These are phyloP conservation scores for Ophiostoma angusticollis DNA, from an alignment of 2,329 filamentous ascomycete species.

Conservation along the genomic window DNA sequence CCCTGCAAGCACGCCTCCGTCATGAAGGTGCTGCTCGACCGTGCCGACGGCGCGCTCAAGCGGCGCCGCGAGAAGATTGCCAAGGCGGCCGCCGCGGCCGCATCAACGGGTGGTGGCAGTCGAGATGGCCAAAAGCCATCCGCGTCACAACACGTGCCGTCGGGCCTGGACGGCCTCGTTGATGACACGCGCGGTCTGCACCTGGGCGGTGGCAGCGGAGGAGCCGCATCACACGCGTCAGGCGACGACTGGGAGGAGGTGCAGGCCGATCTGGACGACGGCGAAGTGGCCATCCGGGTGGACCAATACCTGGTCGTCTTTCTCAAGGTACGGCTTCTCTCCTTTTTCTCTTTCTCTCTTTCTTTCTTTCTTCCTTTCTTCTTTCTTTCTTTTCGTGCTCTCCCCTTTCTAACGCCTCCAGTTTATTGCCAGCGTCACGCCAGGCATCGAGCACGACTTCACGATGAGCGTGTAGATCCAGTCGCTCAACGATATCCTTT, in stretches of 20 bases:
- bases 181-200: slow-evolving; percentile 6
- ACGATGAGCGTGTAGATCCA: slow-evolving; percentile 11
- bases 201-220: neutral
- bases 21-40: slow-evolving; percentile 95
- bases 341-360: neutral
- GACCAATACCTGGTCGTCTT: slow-evolving; percentile 83
- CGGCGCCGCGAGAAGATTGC: slow-evolving; percentile 70
- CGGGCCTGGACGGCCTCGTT: slow-evolving; percentile 18
- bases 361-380: neutral
- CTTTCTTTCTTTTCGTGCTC: neutral
- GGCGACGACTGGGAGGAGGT: slow-evolving; percentile 57
- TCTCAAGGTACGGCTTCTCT: slow-evolving; percentile 49
- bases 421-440: slow-evolving; percentile 12
- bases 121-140: too few relatives aligned
- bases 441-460: slow-evolving; percentile 10
- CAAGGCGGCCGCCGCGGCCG: slow-evolving; percentile 32
- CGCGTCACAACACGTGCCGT: too few relatives aligned
- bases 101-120: slow-evolving; percentile 25
- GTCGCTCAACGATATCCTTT: too few relatives aligned
- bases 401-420: neutral
- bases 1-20: slow-evolving; percentile 95
- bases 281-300: slow-evolving; percentile 69
- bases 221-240: slow-evolving; percentile 20
- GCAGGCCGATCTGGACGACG: slow-evolving; percentile 49
- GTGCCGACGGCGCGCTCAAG: slow-evolving; percentile 85